Evolutionary conservation across 1,284 basidiomycete species (phyloP), one percentile per base, ranked within the genome.

Genomic region (Waitea zeae): DNA sequence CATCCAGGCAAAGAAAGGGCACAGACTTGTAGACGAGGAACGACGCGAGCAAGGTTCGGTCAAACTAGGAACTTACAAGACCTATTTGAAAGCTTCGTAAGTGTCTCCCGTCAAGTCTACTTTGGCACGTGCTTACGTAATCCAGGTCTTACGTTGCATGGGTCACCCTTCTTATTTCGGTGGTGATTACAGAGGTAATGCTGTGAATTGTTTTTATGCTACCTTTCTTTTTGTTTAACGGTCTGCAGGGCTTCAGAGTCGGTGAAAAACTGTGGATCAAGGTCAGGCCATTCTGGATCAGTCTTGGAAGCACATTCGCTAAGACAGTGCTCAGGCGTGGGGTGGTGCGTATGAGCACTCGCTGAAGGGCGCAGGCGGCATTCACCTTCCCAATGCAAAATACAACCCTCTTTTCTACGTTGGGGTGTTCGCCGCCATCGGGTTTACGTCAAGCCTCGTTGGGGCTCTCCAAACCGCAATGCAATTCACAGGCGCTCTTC

Each of bases 21-120:
- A 71, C 37, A 77, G 76, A 44, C 56, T 81, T 5, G 53, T 81
- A 6, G 66, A 74, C 39, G 76, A 76, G 35, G 78, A 82, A 47
- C 72, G 76, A 43, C 58, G 83, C 14, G 73, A 79, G 29, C 61
- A 64, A 1, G 83, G 83, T 2, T 67, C 70, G 34, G 83, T 89
- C 26, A 82, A 84, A 47, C 81, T 76, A 75, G 49, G 53, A 2
- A 75, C 86, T 30, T 89, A 89, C 50, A 72, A 75, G 41, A 75
- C 70, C 11, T 88, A 88, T 49, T 58, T 89, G 38, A 62, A 67
- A 44, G 75, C 74, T 29, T 76, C 73, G 70, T 74, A 39, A 41
- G 48, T 48, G 2, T 27, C 14, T 28, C 15, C 20, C 29, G 4
- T 20, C 22, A 7, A 3, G 20, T 11, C 19, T 12, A 7, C 12